phyloP scores from a whole-genome alignment of 2,329 filamentous ascomycete genomes.

The Sarocladium kiliense region DNA sequence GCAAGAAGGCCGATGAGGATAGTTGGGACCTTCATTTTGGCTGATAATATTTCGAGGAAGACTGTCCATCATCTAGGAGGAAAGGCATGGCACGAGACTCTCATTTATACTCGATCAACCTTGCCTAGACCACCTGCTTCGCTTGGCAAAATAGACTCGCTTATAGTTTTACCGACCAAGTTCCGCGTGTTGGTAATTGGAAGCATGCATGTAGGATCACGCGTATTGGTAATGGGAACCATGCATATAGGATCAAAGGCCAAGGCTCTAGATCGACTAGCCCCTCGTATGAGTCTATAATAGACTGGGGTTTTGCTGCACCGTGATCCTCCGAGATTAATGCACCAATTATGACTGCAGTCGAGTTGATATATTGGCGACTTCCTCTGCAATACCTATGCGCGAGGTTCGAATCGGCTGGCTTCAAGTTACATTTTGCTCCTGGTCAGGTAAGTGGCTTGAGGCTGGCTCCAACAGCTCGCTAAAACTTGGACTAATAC shows the following conservation, averaged over 20 bases:
- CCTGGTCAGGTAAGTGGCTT: too few relatives aligned
- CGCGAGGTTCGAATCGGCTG: not conserved
- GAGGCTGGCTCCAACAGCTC: too few relatives aligned
- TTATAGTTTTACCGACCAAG: not conserved
- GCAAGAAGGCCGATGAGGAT: not conserved
- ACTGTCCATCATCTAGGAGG: not conserved
- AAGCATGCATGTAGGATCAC: too few relatives aligned
- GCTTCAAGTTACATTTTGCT: not conserved
- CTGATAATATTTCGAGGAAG: not conserved
- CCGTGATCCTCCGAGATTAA: not conserved
- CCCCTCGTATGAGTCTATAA: not conserved
- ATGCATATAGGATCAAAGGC: not conserved
- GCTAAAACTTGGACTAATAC: too few relatives aligned
- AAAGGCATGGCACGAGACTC: not conserved
- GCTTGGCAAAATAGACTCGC: not conserved
- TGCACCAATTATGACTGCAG: not conserved
- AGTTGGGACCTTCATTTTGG: not conserved
- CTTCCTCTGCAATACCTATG: not conserved
- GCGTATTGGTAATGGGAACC: not conserved
- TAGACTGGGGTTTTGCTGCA: not conserved
- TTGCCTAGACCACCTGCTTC: not conserved
- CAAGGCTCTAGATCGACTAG: not conserved
- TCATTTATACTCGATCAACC: not conserved
- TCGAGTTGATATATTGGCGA: not conserved
- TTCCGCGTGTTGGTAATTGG: too few relatives aligned